Percentiles rank a stretch among this genome's conserved stretches.
Evolutionary conservation across 768 basidiomycete genomes (phyloP).

Genomic region (Boletus rufocinnamomeus): DNA sequence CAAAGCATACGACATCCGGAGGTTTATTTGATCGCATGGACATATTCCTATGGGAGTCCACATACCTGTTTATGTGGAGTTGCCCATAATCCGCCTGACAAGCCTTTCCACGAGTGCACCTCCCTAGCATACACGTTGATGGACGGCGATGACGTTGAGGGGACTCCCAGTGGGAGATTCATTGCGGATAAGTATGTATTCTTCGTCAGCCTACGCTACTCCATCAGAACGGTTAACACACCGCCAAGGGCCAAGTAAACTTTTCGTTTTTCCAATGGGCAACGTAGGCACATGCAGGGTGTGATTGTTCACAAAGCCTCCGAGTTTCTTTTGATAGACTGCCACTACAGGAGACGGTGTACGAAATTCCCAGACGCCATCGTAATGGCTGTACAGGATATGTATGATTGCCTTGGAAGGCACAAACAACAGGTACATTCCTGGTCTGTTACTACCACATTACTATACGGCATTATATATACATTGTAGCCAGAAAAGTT

Average conservation of each 20-base stretch:
- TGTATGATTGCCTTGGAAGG: too few relatives aligned
- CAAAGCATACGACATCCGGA: neutral
- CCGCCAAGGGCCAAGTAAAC: neutral
- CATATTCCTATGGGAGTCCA: neutral
- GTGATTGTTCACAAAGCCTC: neutral
- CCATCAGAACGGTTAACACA: neutral
- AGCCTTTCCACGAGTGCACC: slow-evolving; percentile 7
- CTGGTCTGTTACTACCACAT: too few relatives aligned
- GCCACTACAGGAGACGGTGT: neutral
- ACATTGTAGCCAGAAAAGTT: too few relatives aligned
- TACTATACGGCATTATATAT: too few relatives aligned
- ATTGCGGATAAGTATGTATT: neutral
- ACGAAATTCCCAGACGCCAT: neutral
- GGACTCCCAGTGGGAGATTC: neutral
- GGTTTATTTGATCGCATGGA: slow-evolving; percentile 1
- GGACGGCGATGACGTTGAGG: slow-evolving; percentile 1
- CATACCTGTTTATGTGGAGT: neutral
- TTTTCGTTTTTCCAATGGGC: slow-evolving; percentile 17
- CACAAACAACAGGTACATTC: too few relatives aligned
- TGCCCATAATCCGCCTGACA: neutral
- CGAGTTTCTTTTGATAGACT: neutral
- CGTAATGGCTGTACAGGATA: too few relatives aligned
- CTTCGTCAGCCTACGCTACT: neutral
- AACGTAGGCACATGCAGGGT: neutral
- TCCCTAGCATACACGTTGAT: slow-evolving; percentile 9